phyloP scores from a whole-genome alignment of 768 basidiomycete species.

The Lanmaoa rubissima region DNA sequence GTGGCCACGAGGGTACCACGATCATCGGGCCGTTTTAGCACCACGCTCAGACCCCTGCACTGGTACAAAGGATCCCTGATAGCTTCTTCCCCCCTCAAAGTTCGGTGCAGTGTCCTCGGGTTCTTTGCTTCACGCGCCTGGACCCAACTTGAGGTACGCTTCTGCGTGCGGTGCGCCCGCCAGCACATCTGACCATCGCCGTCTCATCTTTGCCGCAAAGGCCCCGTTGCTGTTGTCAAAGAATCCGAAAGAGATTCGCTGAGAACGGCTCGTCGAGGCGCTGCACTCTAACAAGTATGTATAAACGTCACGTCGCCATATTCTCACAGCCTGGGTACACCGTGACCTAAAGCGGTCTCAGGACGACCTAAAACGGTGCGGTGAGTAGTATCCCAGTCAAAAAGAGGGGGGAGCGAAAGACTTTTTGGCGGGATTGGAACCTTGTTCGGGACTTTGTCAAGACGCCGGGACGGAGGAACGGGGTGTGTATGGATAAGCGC shows the following conservation, averaged over 20 bases:
- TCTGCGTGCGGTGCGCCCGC: constrained; percentile 1
- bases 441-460: constrained; percentile 5
- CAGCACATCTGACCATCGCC: not conserved
- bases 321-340: not conserved
- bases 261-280: not conserved
- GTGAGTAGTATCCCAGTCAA: not conserved
- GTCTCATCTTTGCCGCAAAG: constrained; percentile 11
- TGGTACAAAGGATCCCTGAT: not conserved
- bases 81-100: constrained; percentile 7
- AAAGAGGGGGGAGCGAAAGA: not conserved
- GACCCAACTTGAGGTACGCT: not conserved
- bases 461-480: constrained; percentile 5
- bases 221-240: constrained; percentile 8
- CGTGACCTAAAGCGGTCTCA: not conserved
- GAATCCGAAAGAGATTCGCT: constrained; percentile 3
- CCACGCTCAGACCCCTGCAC: constrained; percentile 2
- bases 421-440: constrained; percentile 3
- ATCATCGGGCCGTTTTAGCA: constrained; percentile 2
- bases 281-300: not conserved
- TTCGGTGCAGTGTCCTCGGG: constrained; percentile 17
- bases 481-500: not conserved
- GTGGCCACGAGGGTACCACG: constrained; percentile 15
- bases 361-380: constrained; percentile 1
- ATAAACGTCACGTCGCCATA: not conserved
- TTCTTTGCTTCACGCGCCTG: constrained; percentile 1